Base-by-base conservation (phyloP, 768 basidiomycete genomes). In the Steccherinum ochraceum region DNA sequence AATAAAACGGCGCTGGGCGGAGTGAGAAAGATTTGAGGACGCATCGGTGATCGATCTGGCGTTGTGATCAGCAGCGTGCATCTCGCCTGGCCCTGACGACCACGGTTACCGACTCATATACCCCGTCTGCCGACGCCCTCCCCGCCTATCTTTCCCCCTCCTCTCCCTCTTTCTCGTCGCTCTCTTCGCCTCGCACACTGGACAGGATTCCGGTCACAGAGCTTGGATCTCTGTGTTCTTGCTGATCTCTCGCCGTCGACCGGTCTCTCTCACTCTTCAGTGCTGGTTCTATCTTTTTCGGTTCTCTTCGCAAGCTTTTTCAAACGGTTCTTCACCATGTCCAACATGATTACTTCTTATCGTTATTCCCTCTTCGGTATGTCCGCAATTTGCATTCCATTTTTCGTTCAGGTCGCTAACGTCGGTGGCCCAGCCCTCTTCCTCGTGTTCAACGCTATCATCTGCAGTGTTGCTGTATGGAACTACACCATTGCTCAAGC, bases 391-490 rank as follows among this genome's bases (percentile, higher is more conserved):
- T 13, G 48, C 19, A 30, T 42, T 52, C 26, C 51, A 51, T 45
- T 35, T 23, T 27, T 24, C 26, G 26, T 35, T 21, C 39, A n/a
- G n/a, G n/a, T n/a, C n/a, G 16, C 30, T 35, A 16, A 35, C 30
- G 30, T 7, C 16, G 7, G 30, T 7, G 16, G 24, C 18, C 11
- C 54, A 89, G 86, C 69, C 60, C 54, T 79, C 43, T 82, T 84
- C 64, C 73, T 81, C 56, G 62, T 79, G 55, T 87, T 77, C 65
- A 84, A 78, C 69, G 81, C 84, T 44, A 70, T 85, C 57, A 72
- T 80, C 50, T 77, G 80, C 53, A 81, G 79, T 57, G 72, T 80
- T 24, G 80, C 84, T 50, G 80, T 83, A 18, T 87, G 85, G 86
- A 85, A 87, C 65, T 61, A 77, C 41, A 77, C 78, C 56, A 67